Percentiles rank a stretch among this genome's conserved stretches.
Evolutionary conservation across 306 rosid genomes (phyloP).

Genomic region (Vachellia collinsii): DNA sequence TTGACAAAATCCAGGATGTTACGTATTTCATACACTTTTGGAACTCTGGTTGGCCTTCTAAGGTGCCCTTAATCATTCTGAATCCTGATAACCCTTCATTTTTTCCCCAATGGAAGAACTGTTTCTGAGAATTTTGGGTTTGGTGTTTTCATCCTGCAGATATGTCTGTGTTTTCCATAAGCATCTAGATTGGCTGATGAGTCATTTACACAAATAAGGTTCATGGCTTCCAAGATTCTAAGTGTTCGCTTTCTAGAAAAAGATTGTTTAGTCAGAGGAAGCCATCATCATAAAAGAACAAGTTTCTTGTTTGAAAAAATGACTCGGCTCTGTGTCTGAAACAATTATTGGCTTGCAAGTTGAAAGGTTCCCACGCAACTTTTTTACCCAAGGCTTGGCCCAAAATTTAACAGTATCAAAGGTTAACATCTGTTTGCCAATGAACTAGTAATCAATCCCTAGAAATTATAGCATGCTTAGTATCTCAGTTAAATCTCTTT

Average conservation of each 20-base stretch:
- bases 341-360: conserved; percentile 38
- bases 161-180: conserved; percentile 44
- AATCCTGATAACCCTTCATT: not conserved
- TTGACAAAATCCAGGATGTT: not conserved
- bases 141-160: conserved; percentile 30
- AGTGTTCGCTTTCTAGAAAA: conserved; percentile 25
- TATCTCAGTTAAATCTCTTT: not conserved
- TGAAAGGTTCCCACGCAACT: conserved; percentile 19
- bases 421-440: not conserved
- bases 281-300: conserved; percentile 19
- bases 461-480: not conserved
- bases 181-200: conserved; percentile 40
- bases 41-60: conserved; percentile 18
- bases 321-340: conserved; percentile 17
- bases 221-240: conserved; percentile 32
- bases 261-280: conserved; percentile 40
- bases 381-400: not conserved
- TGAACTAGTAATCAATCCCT: not conserved
- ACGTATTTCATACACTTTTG: not conserved
- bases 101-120: conserved; percentile 22
- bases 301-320: conserved; percentile 9
- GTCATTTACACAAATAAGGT: conserved; percentile 30
- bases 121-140: conserved; percentile 35
- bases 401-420: conserved; percentile 7
- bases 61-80: conserved; percentile 38